A percentile compares a stretch with the other conserved stretches of the same genome.
These are phyloP conservation scores for Russula olivacea DNA, from an alignment of 768 basidiomycete genomes.

Conservation along the genomic window DNA sequence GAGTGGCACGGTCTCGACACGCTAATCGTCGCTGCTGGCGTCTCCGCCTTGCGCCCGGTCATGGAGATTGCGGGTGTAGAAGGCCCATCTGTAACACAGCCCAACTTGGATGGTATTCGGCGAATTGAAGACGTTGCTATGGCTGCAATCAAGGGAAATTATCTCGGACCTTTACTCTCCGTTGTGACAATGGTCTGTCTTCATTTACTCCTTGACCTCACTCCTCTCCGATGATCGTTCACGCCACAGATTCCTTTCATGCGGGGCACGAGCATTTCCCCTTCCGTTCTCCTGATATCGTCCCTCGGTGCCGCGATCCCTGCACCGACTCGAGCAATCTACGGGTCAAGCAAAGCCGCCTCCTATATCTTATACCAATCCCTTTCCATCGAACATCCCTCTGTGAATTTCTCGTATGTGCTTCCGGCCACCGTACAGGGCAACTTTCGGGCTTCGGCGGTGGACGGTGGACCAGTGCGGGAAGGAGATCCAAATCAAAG, in stretches of 20 bases:
- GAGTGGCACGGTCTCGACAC: constrained; percentile 85
- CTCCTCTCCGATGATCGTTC: neutral
- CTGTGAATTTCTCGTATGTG: constrained; percentile 54
- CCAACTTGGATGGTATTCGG: constrained; percentile 54
- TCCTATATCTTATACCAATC: constrained; percentile 72
- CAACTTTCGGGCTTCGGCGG: constrained; percentile 72
- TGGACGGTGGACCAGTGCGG: constrained; percentile 48
- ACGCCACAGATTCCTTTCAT: constrained; percentile 66
- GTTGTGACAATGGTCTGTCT: constrained; percentile 64
- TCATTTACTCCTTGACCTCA: neutral
- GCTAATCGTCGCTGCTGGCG: constrained; percentile 73
- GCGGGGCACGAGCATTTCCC: constrained; percentile 52
- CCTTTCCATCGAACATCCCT: constrained; percentile 73
- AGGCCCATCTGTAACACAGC: constrained; percentile 29
- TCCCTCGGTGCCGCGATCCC: constrained; percentile 75
- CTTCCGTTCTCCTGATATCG: constrained; percentile 74
- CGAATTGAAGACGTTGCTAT: constrained; percentile 50
- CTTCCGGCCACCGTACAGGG: constrained; percentile 72
- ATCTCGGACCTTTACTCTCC: constrained; percentile 59
- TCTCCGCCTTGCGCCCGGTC: constrained; percentile 73
- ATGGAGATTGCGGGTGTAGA: constrained; percentile 61
- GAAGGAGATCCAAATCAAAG: constrained; percentile 47
- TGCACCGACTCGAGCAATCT: constrained; percentile 79
- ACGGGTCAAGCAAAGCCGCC: constrained; percentile 78
- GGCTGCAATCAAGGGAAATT: constrained; percentile 59